Base-by-base conservation (phyloP, 139 green algal species). In the Penium margaritaceum region DNA sequence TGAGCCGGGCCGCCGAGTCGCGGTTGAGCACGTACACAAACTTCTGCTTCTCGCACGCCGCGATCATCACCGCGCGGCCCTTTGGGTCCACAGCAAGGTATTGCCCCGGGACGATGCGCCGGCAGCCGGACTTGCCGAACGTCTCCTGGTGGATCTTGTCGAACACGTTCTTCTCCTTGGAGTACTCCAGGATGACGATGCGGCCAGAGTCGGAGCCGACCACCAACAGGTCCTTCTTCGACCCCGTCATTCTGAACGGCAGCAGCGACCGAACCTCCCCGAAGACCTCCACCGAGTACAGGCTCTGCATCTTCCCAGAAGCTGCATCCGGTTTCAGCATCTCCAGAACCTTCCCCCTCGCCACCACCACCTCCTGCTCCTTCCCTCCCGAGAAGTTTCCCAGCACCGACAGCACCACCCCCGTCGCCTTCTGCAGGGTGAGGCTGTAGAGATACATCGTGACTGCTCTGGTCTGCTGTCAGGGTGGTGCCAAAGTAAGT, bases 21-120 rank as follows among this genome's bases (percentile, higher is more conserved):
- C 95, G 74, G 83, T 98, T 98, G 12, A 99, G 83, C 24, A 98
- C 91, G 79, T 99, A 99, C 46, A 98, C 94, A 41, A 98, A 88
- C 85, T 98, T 98, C 83, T 96, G 87, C 88, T 97, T 97, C 80
- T 99, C 95, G 6, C 92, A 55, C 0, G 92, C 92, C 1, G 74
- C 93, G 46, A 98, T 88, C 87, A 98, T 93, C 81, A 87, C 89
- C 14, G 95, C 95, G 17, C 95, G 83, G 5, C 95, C 95, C 67
- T 96, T 95, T 24, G 95, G 94, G 76, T 99, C 95, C 7, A 80
- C 77, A 1, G 90, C 91, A 14, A 97, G 33, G 74, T 89, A 95
- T 60, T 83, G 76, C 2, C 95, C 95, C 0, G 95, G 94, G 30
- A 98, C 90, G 67, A 97, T 95, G 35, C 95, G 81, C 14, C 94